Evolutionary conservation across 306 rosid genomes (phyloP).

Genomic region (Vachellia pachyceras): DNA sequence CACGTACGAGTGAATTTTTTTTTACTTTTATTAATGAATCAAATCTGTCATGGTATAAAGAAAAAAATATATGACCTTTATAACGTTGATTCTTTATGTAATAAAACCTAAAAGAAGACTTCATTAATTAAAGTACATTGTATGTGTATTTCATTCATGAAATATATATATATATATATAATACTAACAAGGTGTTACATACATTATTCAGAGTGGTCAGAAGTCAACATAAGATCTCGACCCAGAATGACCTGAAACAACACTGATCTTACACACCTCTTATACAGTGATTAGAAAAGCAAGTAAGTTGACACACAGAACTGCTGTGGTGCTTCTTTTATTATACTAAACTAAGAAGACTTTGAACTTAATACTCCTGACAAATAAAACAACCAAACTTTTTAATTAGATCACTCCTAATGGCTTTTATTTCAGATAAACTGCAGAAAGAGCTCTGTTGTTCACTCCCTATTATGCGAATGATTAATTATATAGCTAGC

Average conservation of each 20-base stretch:
- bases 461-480: too few relatives aligned
- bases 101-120: not conserved
- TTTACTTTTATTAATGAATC: too few relatives aligned
- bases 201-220: not conserved
- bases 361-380: not conserved
- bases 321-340: not conserved
- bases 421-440: not conserved
- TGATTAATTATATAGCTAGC: too few relatives aligned
- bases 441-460: too few relatives aligned
- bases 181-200: not conserved
- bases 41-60: too few relatives aligned
- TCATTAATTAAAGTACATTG: not conserved
- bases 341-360: not conserved
- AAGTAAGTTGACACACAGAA: not conserved
- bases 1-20: too few relatives aligned
- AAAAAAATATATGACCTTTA: not conserved
- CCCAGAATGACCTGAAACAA: not conserved
- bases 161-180: not conserved
- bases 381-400: not conserved
- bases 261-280: not conserved
- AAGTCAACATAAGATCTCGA: not conserved
- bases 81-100: not conserved
- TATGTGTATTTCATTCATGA: not conserved
- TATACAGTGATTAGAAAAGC: not conserved
- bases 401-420: not conserved